Percentiles rank a stretch among this genome's conserved stretches.
phyloP scores from a whole-genome alignment of 1,284 basidiomycete genomes.

The Irpex sp. region DNA sequence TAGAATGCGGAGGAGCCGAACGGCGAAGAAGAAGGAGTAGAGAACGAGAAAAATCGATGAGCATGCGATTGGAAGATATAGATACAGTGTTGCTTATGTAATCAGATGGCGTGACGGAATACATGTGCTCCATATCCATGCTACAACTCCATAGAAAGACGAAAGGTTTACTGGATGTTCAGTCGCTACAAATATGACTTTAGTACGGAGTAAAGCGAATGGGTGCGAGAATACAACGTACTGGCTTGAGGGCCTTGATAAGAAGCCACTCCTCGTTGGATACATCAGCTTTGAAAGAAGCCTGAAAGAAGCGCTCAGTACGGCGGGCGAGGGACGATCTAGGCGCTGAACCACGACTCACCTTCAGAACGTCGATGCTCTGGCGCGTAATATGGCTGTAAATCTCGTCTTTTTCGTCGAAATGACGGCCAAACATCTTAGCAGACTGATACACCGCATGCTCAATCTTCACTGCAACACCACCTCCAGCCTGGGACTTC shows the following conservation, averaged over 20 bases:
- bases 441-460: conserved; percentile 94
- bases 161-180: conserved; percentile 36
- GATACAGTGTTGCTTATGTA: conserved; percentile 24
- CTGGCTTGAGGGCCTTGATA: conserved; percentile 89
- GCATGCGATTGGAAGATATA: conserved; percentile 16
- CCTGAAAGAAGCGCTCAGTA: conserved; percentile 37
- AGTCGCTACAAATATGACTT: conserved; percentile 35
- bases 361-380: conserved; percentile 95
- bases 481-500: conserved; percentile 89
- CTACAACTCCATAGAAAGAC: neutral
- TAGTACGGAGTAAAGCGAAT: conserved; percentile 3
- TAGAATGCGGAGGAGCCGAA: neutral
- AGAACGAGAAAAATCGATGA: conserved; percentile 9
- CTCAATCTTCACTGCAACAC: conserved; percentile 98
- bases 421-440: conserved; percentile 92
- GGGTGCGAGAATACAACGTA: conserved; percentile 34
- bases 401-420: conserved; percentile 95
- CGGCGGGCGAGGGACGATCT: conserved; percentile 1
- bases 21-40: conserved; percentile 7
- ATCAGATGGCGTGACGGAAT: conserved; percentile 12
- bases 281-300: conserved; percentile 88
- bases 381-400: conserved; percentile 88
- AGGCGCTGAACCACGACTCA: conserved; percentile 25
- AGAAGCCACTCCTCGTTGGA: conserved; percentile 92
- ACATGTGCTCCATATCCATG: conserved; percentile 6